Percentiles rank a stretch among this genome's conserved stretches.
phyloP scores from a whole-genome alignment of 768 basidiomycete species.

The Suillus alpinus region DNA sequence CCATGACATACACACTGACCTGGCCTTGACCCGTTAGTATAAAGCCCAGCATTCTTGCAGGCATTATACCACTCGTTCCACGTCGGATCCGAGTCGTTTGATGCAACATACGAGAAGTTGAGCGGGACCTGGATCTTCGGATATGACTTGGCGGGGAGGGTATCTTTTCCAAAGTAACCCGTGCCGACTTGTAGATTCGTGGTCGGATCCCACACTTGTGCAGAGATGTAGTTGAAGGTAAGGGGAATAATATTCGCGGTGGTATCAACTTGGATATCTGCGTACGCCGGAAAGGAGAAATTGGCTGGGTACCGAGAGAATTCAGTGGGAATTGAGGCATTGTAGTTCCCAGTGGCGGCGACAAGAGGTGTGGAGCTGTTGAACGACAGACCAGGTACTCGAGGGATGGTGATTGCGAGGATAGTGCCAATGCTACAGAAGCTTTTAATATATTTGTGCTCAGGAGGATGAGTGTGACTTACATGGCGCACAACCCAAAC shows the following conservation, averaged over 20 bases:
- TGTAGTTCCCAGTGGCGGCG: slow-evolving; percentile 57
- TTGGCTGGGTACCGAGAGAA: slow-evolving; percentile 84
- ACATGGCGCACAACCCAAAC: slow-evolving; percentile 58
- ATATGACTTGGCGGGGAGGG: slow-evolving; percentile 64
- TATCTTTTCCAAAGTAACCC: slow-evolving; percentile 58
- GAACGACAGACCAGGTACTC: slow-evolving; percentile 73
- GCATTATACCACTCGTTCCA: slow-evolving; percentile 80
- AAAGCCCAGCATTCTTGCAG: slow-evolving; percentile 61
- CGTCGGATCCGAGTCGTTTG: slow-evolving; percentile 79
- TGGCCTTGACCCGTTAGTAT: slow-evolving; percentile 49
- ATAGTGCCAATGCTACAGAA: slow-evolving; percentile 56
- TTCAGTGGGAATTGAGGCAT: slow-evolving; percentile 48
- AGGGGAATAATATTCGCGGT: slow-evolving; percentile 73
- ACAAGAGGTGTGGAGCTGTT: slow-evolving; percentile 54
- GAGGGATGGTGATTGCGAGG: slow-evolving; percentile 78
- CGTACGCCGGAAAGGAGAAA: slow-evolving; percentile 81
- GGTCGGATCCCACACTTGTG: slow-evolving; percentile 65
- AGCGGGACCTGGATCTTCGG: slow-evolving; percentile 71
- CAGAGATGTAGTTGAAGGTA: slow-evolving; percentile 64
- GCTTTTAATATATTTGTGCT: slow-evolving; percentile 3
- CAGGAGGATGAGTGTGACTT: slow-evolving; percentile 25
- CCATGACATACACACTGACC: slow-evolving; percentile 41
- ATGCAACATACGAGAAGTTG: slow-evolving; percentile 78
- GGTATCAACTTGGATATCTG: slow-evolving; percentile 77
- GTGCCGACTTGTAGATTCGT: slow-evolving; percentile 63